Evolutionary conservation across 768 basidiomycete genomes (phyloP).

Genomic region (Candolleomyces efflorescens): DNA sequence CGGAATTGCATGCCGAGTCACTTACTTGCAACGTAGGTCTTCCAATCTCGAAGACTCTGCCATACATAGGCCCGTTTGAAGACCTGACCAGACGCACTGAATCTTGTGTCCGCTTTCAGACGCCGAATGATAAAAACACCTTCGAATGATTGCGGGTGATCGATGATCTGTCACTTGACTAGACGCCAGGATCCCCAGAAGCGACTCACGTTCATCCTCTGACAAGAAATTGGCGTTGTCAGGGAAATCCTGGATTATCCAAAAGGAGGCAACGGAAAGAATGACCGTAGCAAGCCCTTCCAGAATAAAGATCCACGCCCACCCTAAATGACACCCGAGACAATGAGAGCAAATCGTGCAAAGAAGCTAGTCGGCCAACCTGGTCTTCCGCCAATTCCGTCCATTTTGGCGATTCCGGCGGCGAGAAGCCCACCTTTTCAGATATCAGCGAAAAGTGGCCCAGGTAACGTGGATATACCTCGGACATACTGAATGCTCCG

Average conservation of each 20-base stretch:
- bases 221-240: slow-evolving; percentile 69
- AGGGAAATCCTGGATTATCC: slow-evolving; percentile 76
- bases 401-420: slow-evolving; percentile 65
- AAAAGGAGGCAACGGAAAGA: slow-evolving; percentile 57
- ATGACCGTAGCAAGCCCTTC: slow-evolving; percentile 69
- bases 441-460: neutral
- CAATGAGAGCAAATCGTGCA: neutral
- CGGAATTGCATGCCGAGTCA: neutral
- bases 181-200: neutral
- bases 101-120: slow-evolving; percentile 59
- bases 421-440: slow-evolving; percentile 56
- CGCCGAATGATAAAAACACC: slow-evolving; percentile 62
- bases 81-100: slow-evolving; percentile 58
- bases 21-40: slow-evolving; percentile 69
- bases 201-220: slow-evolving; percentile 48
- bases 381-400: slow-evolving; percentile 58
- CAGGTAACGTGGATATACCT: neutral
- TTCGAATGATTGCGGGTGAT: slow-evolving; percentile 15
- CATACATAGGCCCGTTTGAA: slow-evolving; percentile 53
- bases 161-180: neutral
- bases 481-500: slow-evolving; percentile 61
- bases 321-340: slow-evolving; percentile 24
- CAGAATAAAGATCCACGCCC: slow-evolving; percentile 73
- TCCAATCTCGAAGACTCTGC: slow-evolving; percentile 65
- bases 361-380: slow-evolving; percentile 30